phyloP scores from a whole-genome alignment of 108 stramenopile species.

The Cyclotella choctawhatcheeana region DNA sequence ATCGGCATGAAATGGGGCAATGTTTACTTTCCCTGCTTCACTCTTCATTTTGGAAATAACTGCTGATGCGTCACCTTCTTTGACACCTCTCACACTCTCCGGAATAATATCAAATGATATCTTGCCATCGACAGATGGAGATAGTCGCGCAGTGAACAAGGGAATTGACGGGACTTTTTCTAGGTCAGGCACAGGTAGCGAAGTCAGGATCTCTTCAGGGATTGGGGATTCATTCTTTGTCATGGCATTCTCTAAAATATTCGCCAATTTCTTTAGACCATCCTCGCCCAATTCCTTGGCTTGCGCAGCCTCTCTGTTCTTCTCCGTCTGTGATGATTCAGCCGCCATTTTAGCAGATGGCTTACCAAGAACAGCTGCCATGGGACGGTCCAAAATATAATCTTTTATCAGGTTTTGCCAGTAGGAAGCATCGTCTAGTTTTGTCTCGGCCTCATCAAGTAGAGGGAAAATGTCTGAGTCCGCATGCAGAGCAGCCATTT shows the following conservation, averaged over 20 bases:
- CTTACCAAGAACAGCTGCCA: constrained; percentile 53
- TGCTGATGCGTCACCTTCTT: constrained; percentile 4
- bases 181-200: constrained; percentile 49
- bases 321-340: constrained; percentile 34
- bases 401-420: constrained; percentile 41
- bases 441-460: constrained; percentile 41
- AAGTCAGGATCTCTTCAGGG: constrained; percentile 46
- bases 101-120: constrained; percentile 28
- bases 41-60: constrained; percentile 30
- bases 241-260: constrained; percentile 37
- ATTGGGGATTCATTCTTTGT: constrained; percentile 42
- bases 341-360: constrained; percentile 41
- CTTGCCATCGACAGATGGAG: constrained; percentile 8
- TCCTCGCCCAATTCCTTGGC: constrained; percentile 39
- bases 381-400: constrained; percentile 48
- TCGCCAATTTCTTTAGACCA: constrained; percentile 23
- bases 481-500: constrained; percentile 43
- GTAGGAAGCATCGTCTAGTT: constrained; percentile 33
- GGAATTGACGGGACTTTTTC: constrained; percentile 49
- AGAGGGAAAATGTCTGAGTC: constrained; percentile 42
- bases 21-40: constrained; percentile 19
- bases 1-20: constrained; percentile 45
- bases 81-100: constrained; percentile 41
- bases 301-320: constrained; percentile 43
- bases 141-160: constrained; percentile 40